These are phyloP conservation scores for Pharnaceum exiguum DNA, from an alignment of 148 eudicot species.

Conservation along the genomic window DNA sequence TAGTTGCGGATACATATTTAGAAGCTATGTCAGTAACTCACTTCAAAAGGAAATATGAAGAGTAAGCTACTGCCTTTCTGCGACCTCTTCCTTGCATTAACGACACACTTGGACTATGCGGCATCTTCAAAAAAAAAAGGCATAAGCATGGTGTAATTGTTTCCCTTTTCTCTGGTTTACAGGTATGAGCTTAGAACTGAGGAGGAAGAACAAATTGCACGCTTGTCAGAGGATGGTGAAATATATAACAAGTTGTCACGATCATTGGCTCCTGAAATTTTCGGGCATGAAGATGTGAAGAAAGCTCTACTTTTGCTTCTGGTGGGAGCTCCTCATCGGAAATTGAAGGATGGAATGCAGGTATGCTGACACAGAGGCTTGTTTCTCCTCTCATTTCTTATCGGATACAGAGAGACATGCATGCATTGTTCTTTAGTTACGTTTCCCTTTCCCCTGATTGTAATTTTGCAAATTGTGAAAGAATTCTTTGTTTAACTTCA, in stretches of 20 bases:
- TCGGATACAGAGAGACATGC: too few species aligned
- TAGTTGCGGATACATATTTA: slow-evolving; percentile 97
- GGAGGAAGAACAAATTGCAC: slow-evolving; percentile 89
- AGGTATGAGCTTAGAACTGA: slow-evolving; percentile 87
- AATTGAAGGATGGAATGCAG: slow-evolving; percentile 96
- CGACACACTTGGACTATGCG: too few species aligned
- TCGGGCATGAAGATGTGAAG: slow-evolving; percentile 97
- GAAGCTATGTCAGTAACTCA: slow-evolving; percentile 96
- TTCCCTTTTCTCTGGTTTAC: slow-evolving; percentile 3
- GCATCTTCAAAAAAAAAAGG: not conserved
- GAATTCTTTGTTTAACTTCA: slow-evolving; percentile 27
- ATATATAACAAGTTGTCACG: slow-evolving; percentile 83
- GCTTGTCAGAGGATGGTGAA: slow-evolving; percentile 95
- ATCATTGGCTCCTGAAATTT: slow-evolving; percentile 95
- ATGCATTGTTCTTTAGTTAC: too few species aligned
- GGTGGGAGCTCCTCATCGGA: slow-evolving; percentile 95
- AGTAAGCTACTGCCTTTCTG: slow-evolving; percentile 49
- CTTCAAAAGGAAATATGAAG: slow-evolving; percentile 96
- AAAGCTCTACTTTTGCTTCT: slow-evolving; percentile 94
- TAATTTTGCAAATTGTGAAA: not conserved
- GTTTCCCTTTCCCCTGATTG: not conserved
- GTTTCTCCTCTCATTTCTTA: too few species aligned
- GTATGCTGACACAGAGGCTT: slow-evolving; percentile 25
- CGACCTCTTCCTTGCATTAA: too few species aligned
- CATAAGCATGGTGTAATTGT: not conserved